Conservation (phyloP, 192 early-diverging fungal genomes). For the Coemansia sp. region DNA sequence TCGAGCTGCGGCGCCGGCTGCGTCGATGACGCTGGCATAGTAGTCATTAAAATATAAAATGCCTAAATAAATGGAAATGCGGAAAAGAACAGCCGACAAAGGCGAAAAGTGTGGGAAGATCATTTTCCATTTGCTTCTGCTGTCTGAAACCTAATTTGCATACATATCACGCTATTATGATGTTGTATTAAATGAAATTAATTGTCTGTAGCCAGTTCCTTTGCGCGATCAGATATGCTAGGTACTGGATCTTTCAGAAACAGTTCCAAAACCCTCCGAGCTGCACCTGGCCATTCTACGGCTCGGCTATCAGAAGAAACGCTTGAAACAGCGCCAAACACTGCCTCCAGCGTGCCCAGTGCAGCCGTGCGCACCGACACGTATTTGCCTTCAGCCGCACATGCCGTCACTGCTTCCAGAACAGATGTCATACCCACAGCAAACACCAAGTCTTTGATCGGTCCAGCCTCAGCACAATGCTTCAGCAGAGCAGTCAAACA, state of each 20-base stretch:
- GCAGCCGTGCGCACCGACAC: slow-evolving; percentile 62
- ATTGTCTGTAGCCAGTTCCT: not conserved
- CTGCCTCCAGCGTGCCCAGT: slow-evolving; percentile 47
- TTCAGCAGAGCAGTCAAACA: slow-evolving; percentile 61
- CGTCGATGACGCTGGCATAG: not conserved
- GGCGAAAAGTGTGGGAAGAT: not conserved
- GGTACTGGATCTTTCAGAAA: slow-evolving; percentile 54
- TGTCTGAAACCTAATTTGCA: not conserved
- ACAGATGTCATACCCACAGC: slow-evolving; percentile 24
- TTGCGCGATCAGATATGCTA: slow-evolving; percentile 54
- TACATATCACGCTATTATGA: not conserved
- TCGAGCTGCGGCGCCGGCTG: not conserved
- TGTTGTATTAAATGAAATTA: not conserved
- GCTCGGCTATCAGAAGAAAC: not conserved
- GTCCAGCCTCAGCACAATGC: not conserved
- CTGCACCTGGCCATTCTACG: slow-evolving; percentile 1
- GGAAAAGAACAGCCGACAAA: not conserved
- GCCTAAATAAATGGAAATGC: not conserved
- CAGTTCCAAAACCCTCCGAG: slow-evolving; percentile 8
- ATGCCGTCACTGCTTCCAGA: slow-evolving; percentile 47
- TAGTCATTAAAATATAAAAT: not conserved
- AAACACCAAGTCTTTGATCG: not conserved
- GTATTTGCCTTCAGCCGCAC: slow-evolving; percentile 65
- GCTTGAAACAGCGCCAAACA: slow-evolving; percentile 8
- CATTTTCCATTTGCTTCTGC: not conserved